Evolutionary conservation across 352 stramenopile genomes (phyloP), one percentile per base, ranked within the genome.

Genomic region (Globisporangium irregulare): DNA sequence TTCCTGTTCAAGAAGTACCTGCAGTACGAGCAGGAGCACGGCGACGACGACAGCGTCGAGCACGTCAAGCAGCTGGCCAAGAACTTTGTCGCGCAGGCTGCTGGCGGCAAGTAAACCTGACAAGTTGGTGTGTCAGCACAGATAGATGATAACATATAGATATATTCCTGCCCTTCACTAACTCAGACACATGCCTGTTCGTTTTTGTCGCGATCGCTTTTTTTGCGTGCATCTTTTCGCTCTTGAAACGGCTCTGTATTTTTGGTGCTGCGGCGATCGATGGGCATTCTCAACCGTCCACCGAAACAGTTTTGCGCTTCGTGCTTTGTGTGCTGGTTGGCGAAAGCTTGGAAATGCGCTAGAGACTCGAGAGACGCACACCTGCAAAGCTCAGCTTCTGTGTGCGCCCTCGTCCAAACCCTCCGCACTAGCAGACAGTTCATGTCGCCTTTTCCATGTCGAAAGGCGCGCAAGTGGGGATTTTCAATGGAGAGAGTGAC

Each of bases 1-100:
- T 98, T 95, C 68, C 72, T 98, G 66, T 99, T 99, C 83, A 98
- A 99, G 74, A 99, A 99, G 75, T 98, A 90, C 80, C 86, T 98
- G 68, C 74, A 86, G 27, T 97, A 98, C 64, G 97, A 99, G 82
- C 89, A 98, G 70, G 84, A 92, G 12, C 87, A 98, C 73, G 97
- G 97, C 48, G 86, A 97, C 63, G 86, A 90, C 59, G 79, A 86
- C 10, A 87, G 75, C 59, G 87, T 97, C 66, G 88, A 97, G 64
- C 81, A 90, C 68, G 97, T 99, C 59, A 98, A 99, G 83, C 84
- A 97, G 70, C 81, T 98, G 69, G 97, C 97, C n/a, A 94, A 93
- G 77, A 78, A 89, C 63, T 99, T 97, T 69, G 95, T 98, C 60
- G 87, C 94, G 34, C 76, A 78, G 70, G 87, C 82, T 67, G 82